A percentile compares a stretch with the other conserved stretches of the same genome.
phyloP scores from a whole-genome alignment of 768 basidiomycete species.

The Mycena albidolilacea region DNA sequence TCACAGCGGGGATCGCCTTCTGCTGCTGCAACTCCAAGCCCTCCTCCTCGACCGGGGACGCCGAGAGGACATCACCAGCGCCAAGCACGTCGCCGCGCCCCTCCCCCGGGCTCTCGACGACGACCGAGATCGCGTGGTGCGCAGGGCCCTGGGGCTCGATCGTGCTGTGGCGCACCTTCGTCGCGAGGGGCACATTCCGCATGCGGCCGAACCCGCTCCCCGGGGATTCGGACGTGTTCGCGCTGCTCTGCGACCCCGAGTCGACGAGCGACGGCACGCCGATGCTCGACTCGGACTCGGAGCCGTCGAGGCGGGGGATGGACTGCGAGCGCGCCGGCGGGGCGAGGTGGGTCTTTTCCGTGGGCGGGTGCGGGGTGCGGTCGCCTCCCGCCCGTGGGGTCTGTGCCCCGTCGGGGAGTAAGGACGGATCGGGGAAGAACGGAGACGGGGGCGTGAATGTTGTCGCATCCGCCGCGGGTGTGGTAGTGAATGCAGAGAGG shows the following conservation, averaged over 20 bases:
- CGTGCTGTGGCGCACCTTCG: constrained; percentile 32
- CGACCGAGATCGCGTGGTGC: constrained; percentile 41
- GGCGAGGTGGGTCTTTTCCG: neutral
- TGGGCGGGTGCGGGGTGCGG: neutral
- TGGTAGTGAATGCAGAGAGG: constrained; percentile 33
- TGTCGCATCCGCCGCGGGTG: constrained; percentile 16
- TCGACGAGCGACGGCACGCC: constrained; percentile 49
- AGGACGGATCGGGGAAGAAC: neutral
- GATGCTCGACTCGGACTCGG: constrained; percentile 39
- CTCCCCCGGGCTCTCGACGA: constrained; percentile 56
- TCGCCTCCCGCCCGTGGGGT: neutral
- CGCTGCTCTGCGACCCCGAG: constrained; percentile 46
- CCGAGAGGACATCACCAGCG: constrained; percentile 21
- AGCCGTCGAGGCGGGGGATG: constrained; percentile 21
- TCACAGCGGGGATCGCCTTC: neutral
- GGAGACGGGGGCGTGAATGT: constrained; percentile 33
- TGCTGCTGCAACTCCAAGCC: neutral
- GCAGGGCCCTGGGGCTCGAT: neutral
- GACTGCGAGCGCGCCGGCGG: constrained; percentile 19
- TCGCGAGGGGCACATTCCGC: constrained; percentile 29
- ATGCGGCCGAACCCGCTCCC: constrained; percentile 27
- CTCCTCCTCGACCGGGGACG: constrained; percentile 22
- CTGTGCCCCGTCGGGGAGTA: neutral
- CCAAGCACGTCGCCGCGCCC: constrained; percentile 28
- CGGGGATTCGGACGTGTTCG: constrained; percentile 26